A percentile compares a stretch with the other conserved stretches of the same genome.
Evolutionary conservation across 2,329 filamentous ascomycete genomes (phyloP).

Genomic region (Pseudogymnoascus sp.): DNA sequence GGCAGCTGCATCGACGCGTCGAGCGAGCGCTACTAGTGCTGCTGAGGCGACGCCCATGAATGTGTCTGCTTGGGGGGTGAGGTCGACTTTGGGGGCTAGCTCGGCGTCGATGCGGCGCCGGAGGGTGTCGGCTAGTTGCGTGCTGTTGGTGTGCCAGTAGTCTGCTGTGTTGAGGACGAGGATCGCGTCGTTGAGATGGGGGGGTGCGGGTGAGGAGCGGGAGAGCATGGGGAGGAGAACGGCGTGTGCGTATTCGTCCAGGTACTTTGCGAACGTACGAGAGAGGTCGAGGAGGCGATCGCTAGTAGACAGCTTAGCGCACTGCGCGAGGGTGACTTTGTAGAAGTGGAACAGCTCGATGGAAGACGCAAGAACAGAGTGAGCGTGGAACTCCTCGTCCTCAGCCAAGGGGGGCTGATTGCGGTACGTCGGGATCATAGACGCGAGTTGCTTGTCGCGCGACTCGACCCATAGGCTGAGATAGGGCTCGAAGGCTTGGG

Average conservation of each 20-base stretch:
- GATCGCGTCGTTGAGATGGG: constrained; percentile 62
- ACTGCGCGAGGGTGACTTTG: constrained; percentile 84
- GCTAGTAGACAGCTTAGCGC: constrained; percentile 91
- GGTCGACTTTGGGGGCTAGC: constrained; percentile 66
- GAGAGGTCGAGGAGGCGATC: constrained; percentile 77
- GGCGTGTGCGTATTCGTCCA: constrained; percentile 92
- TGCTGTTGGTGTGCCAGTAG: constrained; percentile 91
- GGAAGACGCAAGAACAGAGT: constrained; percentile 84
- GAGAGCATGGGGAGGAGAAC: constrained; percentile 67
- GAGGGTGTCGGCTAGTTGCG: constrained; percentile 89
- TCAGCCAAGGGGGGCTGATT: constrained; percentile 68
- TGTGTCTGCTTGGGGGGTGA: constrained; percentile 87
- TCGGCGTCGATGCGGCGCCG: constrained; percentile 81
- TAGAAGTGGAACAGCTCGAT: constrained; percentile 98
- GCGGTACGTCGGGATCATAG: constrained; percentile 81
- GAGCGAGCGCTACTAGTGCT: constrained; percentile 74
- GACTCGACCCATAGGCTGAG: constrained; percentile 95
- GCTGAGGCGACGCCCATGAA: constrained; percentile 93
- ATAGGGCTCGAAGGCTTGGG: constrained; percentile 94
- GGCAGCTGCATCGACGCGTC: constrained; percentile 71
- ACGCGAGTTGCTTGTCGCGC: constrained; percentile 79
- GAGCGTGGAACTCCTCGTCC: constrained; percentile 87
- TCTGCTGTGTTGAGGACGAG: constrained; percentile 93
- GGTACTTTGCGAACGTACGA: constrained; percentile 78
- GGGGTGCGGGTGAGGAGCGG: constrained; percentile 38